A percentile compares a stretch with the other conserved stretches of the same genome.
Evolutionary conservation across 2,329 filamentous ascomycete species (phyloP).

Genomic region (Rhynchosporium secalis): DNA sequence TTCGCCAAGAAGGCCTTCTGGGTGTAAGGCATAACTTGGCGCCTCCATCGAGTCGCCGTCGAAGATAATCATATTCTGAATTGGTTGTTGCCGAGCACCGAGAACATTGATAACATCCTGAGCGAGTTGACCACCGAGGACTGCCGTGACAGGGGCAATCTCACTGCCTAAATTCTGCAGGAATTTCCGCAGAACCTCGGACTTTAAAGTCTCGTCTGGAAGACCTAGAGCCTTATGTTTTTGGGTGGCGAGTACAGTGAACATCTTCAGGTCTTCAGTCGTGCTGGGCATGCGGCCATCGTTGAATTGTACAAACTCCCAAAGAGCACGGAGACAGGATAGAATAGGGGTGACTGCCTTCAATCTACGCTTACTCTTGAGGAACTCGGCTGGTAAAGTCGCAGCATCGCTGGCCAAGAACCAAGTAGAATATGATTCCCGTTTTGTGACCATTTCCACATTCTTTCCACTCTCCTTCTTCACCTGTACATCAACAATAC

Average conservation of each 20-base stretch:
- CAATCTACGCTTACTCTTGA: constrained; percentile 66
- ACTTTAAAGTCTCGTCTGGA: constrained; percentile 64
- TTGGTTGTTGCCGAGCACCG: constrained; percentile 85
- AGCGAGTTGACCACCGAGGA: constrained; percentile 85
- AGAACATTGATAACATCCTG: constrained; percentile 98
- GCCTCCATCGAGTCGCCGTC: constrained; percentile 81
- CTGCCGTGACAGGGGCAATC: constrained; percentile 81
- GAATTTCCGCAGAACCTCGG: constrained; percentile 78
- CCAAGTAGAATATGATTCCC: constrained; percentile 86
- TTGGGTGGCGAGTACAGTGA: constrained; percentile 74
- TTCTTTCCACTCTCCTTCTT: constrained; percentile 69
- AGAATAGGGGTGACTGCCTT: constrained; percentile 80
- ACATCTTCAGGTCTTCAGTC: constrained; percentile 68
- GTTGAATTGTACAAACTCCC: constrained; percentile 73
- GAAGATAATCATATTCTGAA: constrained; percentile 93
- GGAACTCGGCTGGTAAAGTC: constrained; percentile 68
- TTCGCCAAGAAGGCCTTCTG: constrained; percentile 57
- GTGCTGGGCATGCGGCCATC: constrained; percentile 54
- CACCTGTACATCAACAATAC: constrained; percentile 69
- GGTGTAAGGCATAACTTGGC: constrained; percentile 79
- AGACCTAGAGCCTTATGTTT: constrained; percentile 75
- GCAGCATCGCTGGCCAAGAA: constrained; percentile 79
- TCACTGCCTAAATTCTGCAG: constrained; percentile 83
- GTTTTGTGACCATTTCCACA: constrained; percentile 86
- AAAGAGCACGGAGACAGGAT: constrained; percentile 83